Conservation (phyloP, 768 basidiomycete species). For the Lactifluus hygrophoroides region DNA sequence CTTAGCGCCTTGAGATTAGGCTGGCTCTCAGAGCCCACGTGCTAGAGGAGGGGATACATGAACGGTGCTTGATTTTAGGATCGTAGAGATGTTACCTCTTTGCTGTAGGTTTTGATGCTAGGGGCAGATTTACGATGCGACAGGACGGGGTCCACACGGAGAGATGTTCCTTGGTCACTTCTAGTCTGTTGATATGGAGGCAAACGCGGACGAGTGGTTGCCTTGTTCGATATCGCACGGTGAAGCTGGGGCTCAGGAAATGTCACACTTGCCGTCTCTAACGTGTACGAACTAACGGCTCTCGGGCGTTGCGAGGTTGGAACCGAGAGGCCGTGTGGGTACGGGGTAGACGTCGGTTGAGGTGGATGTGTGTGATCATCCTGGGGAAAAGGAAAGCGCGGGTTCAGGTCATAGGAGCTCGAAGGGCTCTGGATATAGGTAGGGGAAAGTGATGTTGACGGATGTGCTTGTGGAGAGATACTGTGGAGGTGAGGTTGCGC, state of each 20-base stretch:
- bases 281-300: conserved; percentile 16
- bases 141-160: neutral
- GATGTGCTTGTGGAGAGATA: neutral
- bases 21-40: conserved; percentile 18
- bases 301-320: conserved; percentile 16
- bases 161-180: neutral
- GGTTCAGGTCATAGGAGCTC: neutral
- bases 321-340: neutral
- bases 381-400: conserved; percentile 1
- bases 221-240: conserved; percentile 35
- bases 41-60: neutral
- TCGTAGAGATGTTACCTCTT: conserved; percentile 8
- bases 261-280: conserved; percentile 26
- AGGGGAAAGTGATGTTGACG: neutral
- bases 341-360: neutral
- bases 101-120: neutral
- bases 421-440: neutral
- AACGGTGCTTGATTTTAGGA: neutral
- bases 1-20: conserved; percentile 23
- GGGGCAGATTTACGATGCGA: conserved; percentile 2
- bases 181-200: neutral
- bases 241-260: conserved; percentile 49
- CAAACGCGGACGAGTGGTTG: conserved; percentile 19
- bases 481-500: conserved; percentile 1
- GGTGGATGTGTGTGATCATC: neutral